Percentiles rank a stretch among this genome's conserved stretches.
These are phyloP conservation scores for Teratosphaeria zuluensis DNA, from an alignment of 2,329 filamentous ascomycete genomes.

Conservation along the genomic window DNA sequence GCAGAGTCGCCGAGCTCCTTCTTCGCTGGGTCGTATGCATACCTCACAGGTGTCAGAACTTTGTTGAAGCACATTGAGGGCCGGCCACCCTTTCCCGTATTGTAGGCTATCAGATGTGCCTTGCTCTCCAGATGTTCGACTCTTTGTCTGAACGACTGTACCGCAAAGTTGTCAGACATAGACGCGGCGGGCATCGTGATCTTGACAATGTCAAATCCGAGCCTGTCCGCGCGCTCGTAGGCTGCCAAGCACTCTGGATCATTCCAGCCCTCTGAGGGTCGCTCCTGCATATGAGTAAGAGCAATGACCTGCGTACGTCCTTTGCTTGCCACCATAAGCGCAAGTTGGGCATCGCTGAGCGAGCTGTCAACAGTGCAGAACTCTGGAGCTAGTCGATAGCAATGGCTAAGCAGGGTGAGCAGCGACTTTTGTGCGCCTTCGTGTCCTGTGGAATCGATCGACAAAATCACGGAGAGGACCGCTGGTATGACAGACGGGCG, in stretches of 20 bases:
- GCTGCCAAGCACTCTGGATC: conserved; percentile 45
- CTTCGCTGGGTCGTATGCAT: background rate
- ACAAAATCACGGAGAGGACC: conserved; percentile 34
- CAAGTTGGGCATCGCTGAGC: conserved; percentile 43
- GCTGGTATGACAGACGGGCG: conserved; percentile 49
- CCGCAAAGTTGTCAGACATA: conserved; percentile 54
- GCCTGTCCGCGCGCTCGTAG: conserved; percentile 48
- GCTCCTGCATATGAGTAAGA: conserved; percentile 37
- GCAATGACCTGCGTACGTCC: conserved; percentile 55
- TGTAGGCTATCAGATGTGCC: conserved; percentile 30
- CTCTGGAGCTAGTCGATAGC: conserved; percentile 52
- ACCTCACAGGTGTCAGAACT: conserved; percentile 49
- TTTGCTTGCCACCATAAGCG: conserved; percentile 41
- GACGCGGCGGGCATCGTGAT: conserved; percentile 48
- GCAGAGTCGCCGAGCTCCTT: conserved; percentile 1
- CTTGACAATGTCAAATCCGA: conserved; percentile 54
- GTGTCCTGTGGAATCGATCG: conserved; percentile 5
- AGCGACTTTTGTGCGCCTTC: background rate
- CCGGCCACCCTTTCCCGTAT: conserved; percentile 53
- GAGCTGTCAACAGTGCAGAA: conserved; percentile 51
- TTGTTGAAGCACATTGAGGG: conserved; percentile 59
- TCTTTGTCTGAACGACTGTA: conserved; percentile 46
- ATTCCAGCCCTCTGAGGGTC: conserved; percentile 45
- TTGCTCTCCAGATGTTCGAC: conserved; percentile 22
- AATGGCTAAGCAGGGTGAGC: conserved; percentile 26